Evolutionary conservation across 208 protist species (phyloP), one percentile per base, ranked within the genome.

Genomic region (Strigomonas culicis): DNA sequence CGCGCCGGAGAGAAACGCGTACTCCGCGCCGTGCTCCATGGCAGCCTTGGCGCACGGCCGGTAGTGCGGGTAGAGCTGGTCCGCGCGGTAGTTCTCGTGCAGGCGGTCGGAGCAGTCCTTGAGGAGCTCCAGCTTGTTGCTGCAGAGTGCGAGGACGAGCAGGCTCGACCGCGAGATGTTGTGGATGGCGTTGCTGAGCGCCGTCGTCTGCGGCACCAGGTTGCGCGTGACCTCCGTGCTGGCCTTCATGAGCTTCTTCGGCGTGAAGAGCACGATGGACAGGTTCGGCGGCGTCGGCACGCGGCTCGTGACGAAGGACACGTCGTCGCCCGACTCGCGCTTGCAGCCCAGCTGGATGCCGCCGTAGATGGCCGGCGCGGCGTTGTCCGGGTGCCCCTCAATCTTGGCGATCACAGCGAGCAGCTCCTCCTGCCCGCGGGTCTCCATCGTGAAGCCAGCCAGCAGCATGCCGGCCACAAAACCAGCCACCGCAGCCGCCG

Each of bases 371-470:
- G 88, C 90, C 1, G 93, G 82, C 10, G 95, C 84, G 15, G 92
- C 88, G 75, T 97, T 98, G 77, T 98, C 95, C 0, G 92, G 78
- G 77, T 97, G 93, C 7, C 95, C 92, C 72, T 98, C 91, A 58
- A 96, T 89, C 13, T 75, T 69, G 1, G 91, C 79, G 49, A 94
- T 93, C 41, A 93, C 79, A 39, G 84, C 77, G 25, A 97, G 80
- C 46, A 96, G 73, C 61, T 71, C 74, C 79, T 95, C 91, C 27
- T 80, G 66, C 24, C 79, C 63, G 25, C 76, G 53, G 27, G 90
- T 88, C 44, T 71, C 68, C 74, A 97, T 83, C 30, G 93, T 86
- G 19, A 92, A 57, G 2, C 94, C 94, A 50, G 71, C 77, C 4
- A 98, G 84, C 22, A 72, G 80, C 69, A 98, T 80, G 32, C 95